phyloP scores from a whole-genome alignment of 2,329 filamentous ascomycete species.

The Cladosporium sp. region DNA sequence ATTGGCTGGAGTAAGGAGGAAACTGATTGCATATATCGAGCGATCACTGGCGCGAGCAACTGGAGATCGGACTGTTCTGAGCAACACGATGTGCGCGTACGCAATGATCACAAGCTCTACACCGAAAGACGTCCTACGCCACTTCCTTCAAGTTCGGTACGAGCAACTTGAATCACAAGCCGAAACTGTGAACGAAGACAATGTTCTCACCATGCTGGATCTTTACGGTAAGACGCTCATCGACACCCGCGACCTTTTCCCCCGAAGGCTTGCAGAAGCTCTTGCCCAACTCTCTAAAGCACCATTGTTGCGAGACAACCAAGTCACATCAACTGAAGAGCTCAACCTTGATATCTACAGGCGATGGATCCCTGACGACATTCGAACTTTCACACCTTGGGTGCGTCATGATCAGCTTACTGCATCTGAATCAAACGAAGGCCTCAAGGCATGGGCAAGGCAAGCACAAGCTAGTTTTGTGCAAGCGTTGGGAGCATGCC shows the following conservation, averaged over 20 bases:
- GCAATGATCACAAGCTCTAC: slow-evolving; percentile 79
- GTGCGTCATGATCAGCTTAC: slow-evolving; percentile 73
- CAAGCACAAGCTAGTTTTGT: slow-evolving; percentile 48
- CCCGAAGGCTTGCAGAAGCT: slow-evolving; percentile 68
- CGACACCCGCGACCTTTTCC: slow-evolving; percentile 74
- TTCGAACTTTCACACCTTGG: slow-evolving; percentile 82
- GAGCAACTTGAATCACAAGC: slow-evolving; percentile 67
- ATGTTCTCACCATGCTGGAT: slow-evolving; percentile 64
- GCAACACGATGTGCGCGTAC: slow-evolving; percentile 77
- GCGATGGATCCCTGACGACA: slow-evolving; percentile 78
- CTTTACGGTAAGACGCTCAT: slow-evolving; percentile 76
- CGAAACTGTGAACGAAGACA: slow-evolving; percentile 50
- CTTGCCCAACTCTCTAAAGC: slow-evolving; percentile 67
- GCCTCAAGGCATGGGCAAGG: slow-evolving; percentile 65
- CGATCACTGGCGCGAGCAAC: slow-evolving; percentile 41
- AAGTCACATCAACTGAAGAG: slow-evolving; percentile 65
- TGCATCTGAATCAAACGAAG: slow-evolving; percentile 41
- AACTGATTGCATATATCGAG: slow-evolving; percentile 66
- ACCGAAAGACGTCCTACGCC: slow-evolving; percentile 72
- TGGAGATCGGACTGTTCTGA: slow-evolving; percentile 50
- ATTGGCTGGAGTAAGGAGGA: slow-evolving; percentile 61
- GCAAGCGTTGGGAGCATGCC: slow-evolving; percentile 24
- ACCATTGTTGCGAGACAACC: slow-evolving; percentile 69
- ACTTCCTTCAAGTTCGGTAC: slow-evolving; percentile 73
- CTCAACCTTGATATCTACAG: slow-evolving; percentile 76